Evolutionary conservation across 2,329 filamentous ascomycete genomes (phyloP).

Genomic region (Remersonia thermophila): DNA sequence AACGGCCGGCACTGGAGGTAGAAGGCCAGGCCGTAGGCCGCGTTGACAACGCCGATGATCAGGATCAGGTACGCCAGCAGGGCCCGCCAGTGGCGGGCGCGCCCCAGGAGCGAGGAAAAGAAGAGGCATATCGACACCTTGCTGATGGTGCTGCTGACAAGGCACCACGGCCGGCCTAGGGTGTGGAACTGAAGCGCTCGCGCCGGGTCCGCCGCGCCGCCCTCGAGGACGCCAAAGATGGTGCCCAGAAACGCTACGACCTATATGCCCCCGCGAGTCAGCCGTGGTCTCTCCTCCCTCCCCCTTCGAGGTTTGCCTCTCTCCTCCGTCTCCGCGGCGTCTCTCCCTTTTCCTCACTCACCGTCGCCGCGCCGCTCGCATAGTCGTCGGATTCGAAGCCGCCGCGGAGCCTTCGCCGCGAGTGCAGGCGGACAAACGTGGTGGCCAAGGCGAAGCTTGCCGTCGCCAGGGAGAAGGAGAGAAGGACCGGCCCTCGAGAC

Average conservation of each 20-base stretch:
- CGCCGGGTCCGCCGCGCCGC: conserved; percentile 16
- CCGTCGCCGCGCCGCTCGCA: conserved; percentile 22
- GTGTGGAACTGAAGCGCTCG: conserved; percentile 24
- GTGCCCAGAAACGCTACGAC: conserved; percentile 23
- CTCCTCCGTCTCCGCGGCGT: too few species aligned
- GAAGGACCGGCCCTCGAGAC: conserved; percentile 25
- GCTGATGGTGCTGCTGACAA: conserved; percentile 24
- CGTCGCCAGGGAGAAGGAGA: conserved; percentile 25
- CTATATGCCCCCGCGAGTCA: conserved; percentile 14
- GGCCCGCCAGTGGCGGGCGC: conserved; percentile 21
- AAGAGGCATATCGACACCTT: conserved; percentile 28
- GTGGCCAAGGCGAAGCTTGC: conserved; percentile 23
- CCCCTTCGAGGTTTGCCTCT: too few species aligned
- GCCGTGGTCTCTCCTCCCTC: not conserved
- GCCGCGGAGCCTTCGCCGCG: conserved; percentile 18
- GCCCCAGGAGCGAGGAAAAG: conserved; percentile 22
- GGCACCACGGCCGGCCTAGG: conserved; percentile 26
- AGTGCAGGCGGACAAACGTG: conserved; percentile 23
- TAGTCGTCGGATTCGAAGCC: conserved; percentile 24
- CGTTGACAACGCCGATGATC: conserved; percentile 22
- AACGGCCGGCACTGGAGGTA: conserved; percentile 27
- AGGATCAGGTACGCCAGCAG: conserved; percentile 21
- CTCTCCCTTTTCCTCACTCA: conserved; percentile 10
- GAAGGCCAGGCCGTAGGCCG: conserved; percentile 22
- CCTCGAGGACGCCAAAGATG: conserved; percentile 25